Conservation (phyloP, 345 rosid species). For the Populus deltoides region DNA sequence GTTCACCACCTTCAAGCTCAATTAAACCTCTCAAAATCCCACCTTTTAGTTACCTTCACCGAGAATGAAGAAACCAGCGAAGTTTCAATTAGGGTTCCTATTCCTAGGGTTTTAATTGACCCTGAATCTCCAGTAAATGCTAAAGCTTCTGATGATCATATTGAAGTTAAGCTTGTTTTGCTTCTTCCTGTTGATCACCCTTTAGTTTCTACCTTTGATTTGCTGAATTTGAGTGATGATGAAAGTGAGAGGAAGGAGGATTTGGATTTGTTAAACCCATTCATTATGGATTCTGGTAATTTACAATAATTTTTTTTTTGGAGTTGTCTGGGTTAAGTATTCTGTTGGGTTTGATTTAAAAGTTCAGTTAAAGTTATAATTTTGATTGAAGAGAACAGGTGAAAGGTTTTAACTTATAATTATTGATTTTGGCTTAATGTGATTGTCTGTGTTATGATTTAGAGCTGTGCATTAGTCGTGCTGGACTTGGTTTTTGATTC, state of each 20-base stretch:
- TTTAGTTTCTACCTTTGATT: slow-evolving; percentile 46
- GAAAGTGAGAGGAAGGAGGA: slow-evolving; percentile 16
- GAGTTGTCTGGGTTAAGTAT: neutral
- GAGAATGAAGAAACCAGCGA: slow-evolving; percentile 16
- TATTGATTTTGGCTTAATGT: too few species aligned
- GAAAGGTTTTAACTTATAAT: too few species aligned
- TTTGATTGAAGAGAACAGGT: too few species aligned
- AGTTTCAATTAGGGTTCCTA: slow-evolving; percentile 50
- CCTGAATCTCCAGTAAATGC: slow-evolving; percentile 46
- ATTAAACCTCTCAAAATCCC: slow-evolving; percentile 36
- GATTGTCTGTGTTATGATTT: too few species aligned
- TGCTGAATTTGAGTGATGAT: slow-evolving; percentile 27
- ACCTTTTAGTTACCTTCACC: slow-evolving; percentile 51
- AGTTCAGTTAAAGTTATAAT: too few species aligned
- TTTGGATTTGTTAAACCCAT: slow-evolving; percentile 29
- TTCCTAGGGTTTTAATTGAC: slow-evolving; percentile 66
- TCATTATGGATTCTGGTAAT: slow-evolving; percentile 55
- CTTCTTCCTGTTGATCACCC: slow-evolving; percentile 90
- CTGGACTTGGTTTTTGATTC: neutral
- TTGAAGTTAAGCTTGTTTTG: slow-evolving; percentile 73
- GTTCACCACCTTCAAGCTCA: slow-evolving; percentile 36
- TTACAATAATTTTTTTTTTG: neutral
- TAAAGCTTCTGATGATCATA: slow-evolving; percentile 67
- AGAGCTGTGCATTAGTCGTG: too few species aligned
- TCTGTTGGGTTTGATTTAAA: too few species aligned